A percentile compares a stretch with the other conserved stretches of the same genome.
phyloP scores from a whole-genome alignment of 192 early-diverging fungal genomes.

The Coemansia sp. region DNA sequence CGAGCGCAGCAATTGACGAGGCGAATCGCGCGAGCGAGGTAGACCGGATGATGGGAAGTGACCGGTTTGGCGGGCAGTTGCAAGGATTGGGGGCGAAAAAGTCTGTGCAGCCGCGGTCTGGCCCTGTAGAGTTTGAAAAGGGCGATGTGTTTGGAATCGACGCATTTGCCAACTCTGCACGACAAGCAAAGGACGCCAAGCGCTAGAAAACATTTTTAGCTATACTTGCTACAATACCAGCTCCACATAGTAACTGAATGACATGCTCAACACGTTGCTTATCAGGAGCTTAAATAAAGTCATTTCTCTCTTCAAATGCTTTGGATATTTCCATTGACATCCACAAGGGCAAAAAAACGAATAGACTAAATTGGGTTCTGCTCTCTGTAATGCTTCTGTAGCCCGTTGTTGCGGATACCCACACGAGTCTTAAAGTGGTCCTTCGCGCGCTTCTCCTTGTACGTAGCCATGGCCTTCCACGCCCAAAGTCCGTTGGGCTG shows the following conservation, averaged over 20 bases:
- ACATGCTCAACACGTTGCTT: too few relatives aligned
- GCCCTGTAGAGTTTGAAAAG: conserved; percentile 94
- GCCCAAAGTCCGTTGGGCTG: conserved; percentile 44
- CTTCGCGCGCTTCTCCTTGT: conserved; percentile 60
- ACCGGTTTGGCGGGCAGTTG: conserved; percentile 62
- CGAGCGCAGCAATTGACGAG: conserved; percentile 62
- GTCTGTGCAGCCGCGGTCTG: conserved; percentile 59
- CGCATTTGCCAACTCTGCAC: conserved; percentile 67
- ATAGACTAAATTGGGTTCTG: conserved; percentile 65
- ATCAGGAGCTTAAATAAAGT: background rate
- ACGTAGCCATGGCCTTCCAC: conserved; percentile 50
- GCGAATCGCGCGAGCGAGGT: conserved; percentile 57
- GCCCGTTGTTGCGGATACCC: conserved; percentile 77
- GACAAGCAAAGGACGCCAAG: conserved; percentile 10
- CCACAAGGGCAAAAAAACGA: background rate
- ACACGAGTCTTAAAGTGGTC: conserved; percentile 66
- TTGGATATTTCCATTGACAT: too few relatives aligned
- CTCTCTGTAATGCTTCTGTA: conserved; percentile 83
- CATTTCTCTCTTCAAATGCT: too few relatives aligned
- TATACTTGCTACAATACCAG: background rate
- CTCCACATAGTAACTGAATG: background rate
- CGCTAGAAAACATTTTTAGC: background rate
- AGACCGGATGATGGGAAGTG: conserved; percentile 66
- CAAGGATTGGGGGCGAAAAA: conserved; percentile 58
- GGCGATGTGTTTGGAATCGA: conserved; percentile 95